Base-by-base conservation (phyloP, 352 stramenopile species). In the Pythium dissimile region DNA sequence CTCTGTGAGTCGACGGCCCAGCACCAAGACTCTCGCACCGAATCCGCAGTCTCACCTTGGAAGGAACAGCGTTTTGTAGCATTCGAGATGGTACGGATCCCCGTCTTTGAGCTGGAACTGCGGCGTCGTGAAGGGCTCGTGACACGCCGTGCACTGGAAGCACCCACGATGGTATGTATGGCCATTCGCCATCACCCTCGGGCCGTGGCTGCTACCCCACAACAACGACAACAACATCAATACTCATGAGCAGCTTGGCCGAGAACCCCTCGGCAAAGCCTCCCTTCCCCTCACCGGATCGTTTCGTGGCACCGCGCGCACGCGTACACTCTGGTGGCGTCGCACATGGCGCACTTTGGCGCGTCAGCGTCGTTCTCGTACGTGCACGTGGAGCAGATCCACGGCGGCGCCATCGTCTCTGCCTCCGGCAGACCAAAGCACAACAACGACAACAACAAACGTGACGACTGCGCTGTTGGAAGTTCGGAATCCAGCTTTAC, bases 1-100 rank as follows among this genome's bases (percentile, higher is more conserved):
- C n/a, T n/a, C n/a, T n/a, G n/a, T n/a, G n/a, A n/a, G n/a, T n/a
- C n/a, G n/a, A n/a, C n/a, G n/a, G n/a, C n/a, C n/a, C n/a, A n/a
- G n/a, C n/a, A n/a, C n/a, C n/a, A n/a, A n/a, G n/a, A n/a, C n/a
- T n/a, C n/a, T n/a, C n/a, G 16, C 26, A 69, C 66, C 24, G 54
- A 86, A 73, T 67, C 64, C 10, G n/a, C n/a, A n/a, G n/a, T n/a
- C n/a, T n/a, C n/a, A n/a, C n/a, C n/a, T n/a, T n/a, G 78, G 81
- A 38, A 87, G 73, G 43, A 76, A 91, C 31, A 91, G 77, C 48
- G 73, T 63, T 39, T 75, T 72, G 66, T 80, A 88, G 64, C 78
- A 91, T 32, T 82, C 67, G 11, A 73, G 47, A 35, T 91, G 78
- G 52, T 91, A 91, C 57, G 71, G 80, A 54, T 86, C 76, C 28